Evolutionary conservation across 495 filamentous ascomycete genomes (phyloP), one percentile per base, ranked within the genome.

Genomic region (Astrothelium subdiscretum): DNA sequence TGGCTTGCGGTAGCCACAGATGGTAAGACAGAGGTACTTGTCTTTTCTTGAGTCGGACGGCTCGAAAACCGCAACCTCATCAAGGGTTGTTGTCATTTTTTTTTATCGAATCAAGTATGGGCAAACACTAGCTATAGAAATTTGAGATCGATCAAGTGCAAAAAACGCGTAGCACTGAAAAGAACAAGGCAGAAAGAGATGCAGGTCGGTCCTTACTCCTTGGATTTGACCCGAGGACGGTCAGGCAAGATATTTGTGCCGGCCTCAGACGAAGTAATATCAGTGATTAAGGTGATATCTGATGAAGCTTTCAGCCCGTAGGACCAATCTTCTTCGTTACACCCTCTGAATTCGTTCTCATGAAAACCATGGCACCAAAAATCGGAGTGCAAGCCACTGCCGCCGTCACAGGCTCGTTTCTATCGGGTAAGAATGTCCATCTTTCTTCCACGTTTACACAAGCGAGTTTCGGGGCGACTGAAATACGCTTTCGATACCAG

Each of bases 121-220:
- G 74, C 71, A 2, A 63, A 65, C 40, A 66, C 40, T 8, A 78
- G 58, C 63, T 75, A 68, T 66, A 81, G 80, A 5, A 67, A 78
- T 24, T 81, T 75, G 48, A 74, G 76, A 0, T 75, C 67, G 61
- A 81, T 79, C 29, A 74, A 78, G 2, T 75, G 73, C 58, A 83
- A 63, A 66, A 81, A 81, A 24, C 72, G 48, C 59, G 81, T 58
- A 5, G 79, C n/a, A n/a, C n/a, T n/a, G n/a, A n/a, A n/a, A n/a
- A n/a, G n/a, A n/a, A n/a, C n/a, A n/a, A n/a, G n/a, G n/a, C n/a
- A n/a, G n/a, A n/a, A n/a, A n/a, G n/a, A n/a, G n/a, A n/a, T n/a
- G n/a, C n/a, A n/a, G n/a, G n/a, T n/a, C n/a, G n/a, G n/a, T n/a
- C n/a, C n/a, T n/a, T n/a, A n/a, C n/a, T n/a, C n/a, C n/a, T n/a